Evolutionary conservation across 1,284 basidiomycete species (phyloP), one percentile per base, ranked within the genome.

Genomic region (Anthracocystis panici-leucophaei): DNA sequence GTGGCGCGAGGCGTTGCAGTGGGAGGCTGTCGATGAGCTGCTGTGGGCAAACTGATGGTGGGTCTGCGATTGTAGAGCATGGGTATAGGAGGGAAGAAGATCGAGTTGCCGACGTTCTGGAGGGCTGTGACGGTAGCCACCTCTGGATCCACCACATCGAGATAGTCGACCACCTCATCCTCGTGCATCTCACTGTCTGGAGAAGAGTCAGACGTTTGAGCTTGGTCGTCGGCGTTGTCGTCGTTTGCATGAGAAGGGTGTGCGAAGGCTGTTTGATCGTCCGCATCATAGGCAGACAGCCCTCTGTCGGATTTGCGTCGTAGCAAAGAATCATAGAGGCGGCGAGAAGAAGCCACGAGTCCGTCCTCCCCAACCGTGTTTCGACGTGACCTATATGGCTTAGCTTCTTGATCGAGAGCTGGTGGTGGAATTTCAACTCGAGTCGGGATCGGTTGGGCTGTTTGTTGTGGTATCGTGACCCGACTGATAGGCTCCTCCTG

Each of bases 121-220:
- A 93, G 87, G 35, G 88, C 90, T 6, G 91, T 89, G 10, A 93
- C 89, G 1, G 90, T 90, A 25, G 90, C 88, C 38, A 93, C 89
- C 79, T 92, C 90, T 12, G 91, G 89, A 81, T 93, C 92, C 67
- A 93, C 91, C 48, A 91, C 91, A 83, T 93, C 92, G 76, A 93
- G 75, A 42, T 81, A 81, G 49, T 79, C 79, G 41, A 79, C 75
- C 57, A 81, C 76, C 23, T 75, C 65, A 41, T 79, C 75, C 51
- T 77, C 71, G 57, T 81, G 79, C 72, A 79, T 58, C 18, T 71
- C 65, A 21, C 63, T 68, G 35, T 41, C 45, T 14, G 35, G 29
- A 0, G 63, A 67, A 1, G 58, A 55, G n/a, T 23, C 35, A 21
- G 50, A 41, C 11, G 54, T 45, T 27, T 50, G 46, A 20, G 23